Conservation (phyloP, 2,329 filamentous ascomycete species). For the Penicillium expansum region DNA sequence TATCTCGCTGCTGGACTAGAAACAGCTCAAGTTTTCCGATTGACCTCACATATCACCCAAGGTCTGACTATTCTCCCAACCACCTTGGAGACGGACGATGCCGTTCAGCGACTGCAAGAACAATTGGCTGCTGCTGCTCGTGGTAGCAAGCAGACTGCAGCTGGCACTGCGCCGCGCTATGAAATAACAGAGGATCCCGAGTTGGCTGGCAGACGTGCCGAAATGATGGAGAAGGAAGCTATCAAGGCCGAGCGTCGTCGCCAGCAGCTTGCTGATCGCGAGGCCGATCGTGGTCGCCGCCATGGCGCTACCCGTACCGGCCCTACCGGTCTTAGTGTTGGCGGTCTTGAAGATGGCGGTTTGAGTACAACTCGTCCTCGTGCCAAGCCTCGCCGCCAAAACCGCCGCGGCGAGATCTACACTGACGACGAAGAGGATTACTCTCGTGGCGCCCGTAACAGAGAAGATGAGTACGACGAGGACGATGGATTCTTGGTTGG, state of each 20-base stretch:
- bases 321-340: slow-evolving; percentile 52
- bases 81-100: slow-evolving; percentile 56
- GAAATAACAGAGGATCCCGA: slow-evolving; percentile 63
- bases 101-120: slow-evolving; percentile 60
- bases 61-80: slow-evolving; percentile 57
- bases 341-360: slow-evolving; percentile 58
- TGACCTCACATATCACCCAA: slow-evolving; percentile 63
- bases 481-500: slow-evolving; percentile 71
- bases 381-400: slow-evolving; percentile 38
- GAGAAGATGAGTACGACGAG: slow-evolving; percentile 79
- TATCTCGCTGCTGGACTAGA: slow-evolving; percentile 62
- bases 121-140: slow-evolving; percentile 57
- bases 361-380: slow-evolving; percentile 44
- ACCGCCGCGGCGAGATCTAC: slow-evolving; percentile 49
- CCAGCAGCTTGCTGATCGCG: slow-evolving; percentile 55
- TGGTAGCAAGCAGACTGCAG: slow-evolving; percentile 49
- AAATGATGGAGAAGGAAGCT: slow-evolving; percentile 59
- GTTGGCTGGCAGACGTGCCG: slow-evolving; percentile 57
- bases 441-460: slow-evolving; percentile 47
- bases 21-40: slow-evolving; percentile 56
- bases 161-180: slow-evolving; percentile 56
- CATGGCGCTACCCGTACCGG: slow-evolving; percentile 46
- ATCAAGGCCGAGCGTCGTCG: slow-evolving; percentile 53
- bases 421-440: slow-evolving; percentile 51
- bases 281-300: slow-evolving; percentile 54